Evolutionary conservation across 1,284 basidiomycete species (phyloP), one percentile per base, ranked within the genome.

Genomic region (Exobasidium cylindrosporum): DNA sequence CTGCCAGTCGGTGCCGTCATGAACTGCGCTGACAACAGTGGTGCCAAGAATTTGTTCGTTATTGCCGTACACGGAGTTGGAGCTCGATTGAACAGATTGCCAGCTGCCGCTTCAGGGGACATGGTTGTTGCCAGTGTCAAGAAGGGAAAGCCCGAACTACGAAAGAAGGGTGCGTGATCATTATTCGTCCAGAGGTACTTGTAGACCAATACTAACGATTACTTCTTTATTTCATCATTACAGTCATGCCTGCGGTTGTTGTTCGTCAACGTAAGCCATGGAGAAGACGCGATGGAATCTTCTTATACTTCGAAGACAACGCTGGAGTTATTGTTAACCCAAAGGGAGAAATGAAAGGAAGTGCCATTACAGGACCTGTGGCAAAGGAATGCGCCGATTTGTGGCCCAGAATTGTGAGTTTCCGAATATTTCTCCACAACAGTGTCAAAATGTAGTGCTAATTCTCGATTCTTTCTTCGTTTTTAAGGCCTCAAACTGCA

Each of bases 261-360:
- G 87, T 97, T 78, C 92, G 95, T 72, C 96, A 98, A 84, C 90
- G 95, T 82, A 99, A 98, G 85, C 87, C 95, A 67, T 99, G 95
- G 95, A 89, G 96, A 80, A 86, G 95, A 84, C 87, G 87, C 83
- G 95, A 99, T 81, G 95, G 95, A 83, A 91, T 97, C 72, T 97
- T 97, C 88, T 89, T 98, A 81, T 97, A 97, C 87, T 98, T 98
- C 74, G 95, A 95, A 45, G 68, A 76, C 72, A 78, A 77, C 72
- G 70, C 70, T 59, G 73, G 74, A 69, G 75, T 77, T 58, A 74
- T 73, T 63, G 73, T 81, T 80, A 97, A 97, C 86, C 91, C 92
- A 80, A 97, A 97, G 87, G 95, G 96, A 81, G 95, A 99, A 85
- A 98, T 99, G 95, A 99, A 99, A 87, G 95, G 95, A 65, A 77